Base-by-base conservation (phyloP, 1,284 basidiomycete species). In the Cystobasidium sp. region DNA sequence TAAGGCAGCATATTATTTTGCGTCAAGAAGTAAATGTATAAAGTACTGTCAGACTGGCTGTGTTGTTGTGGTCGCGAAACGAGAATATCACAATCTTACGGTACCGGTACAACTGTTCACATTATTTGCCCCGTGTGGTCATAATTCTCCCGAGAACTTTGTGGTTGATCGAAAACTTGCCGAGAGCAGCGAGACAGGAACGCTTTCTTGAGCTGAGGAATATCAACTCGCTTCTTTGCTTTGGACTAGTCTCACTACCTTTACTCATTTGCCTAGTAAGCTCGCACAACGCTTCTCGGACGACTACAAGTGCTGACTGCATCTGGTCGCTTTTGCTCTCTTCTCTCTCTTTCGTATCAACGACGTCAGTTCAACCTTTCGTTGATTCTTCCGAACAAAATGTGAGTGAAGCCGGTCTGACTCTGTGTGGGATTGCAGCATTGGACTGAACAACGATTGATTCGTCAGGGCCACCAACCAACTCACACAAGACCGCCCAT, bases 401-500 rank as follows among this genome's bases (percentile, higher is more conserved):
- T 59, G 56, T 59, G 43, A 59, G 56, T 43, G 56, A 24, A 59
- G 39, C 20, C 37, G 18, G 37, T n/a, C 31, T 31, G 31, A 5
- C 31, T 31, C 31, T 31, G 31, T 31, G 31, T 31, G 5, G 31
- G 5, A 31, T 31, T 31, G 31, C 31, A 2, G 5, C 31, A 31
- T 31, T 31, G 31, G 31, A 31, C 31, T 31, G 31, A 31, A 31
- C 31, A 31, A 31, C 31, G 12, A 12, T 12, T 49, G 3, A 3
- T n/a, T 1, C 53, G 3, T n/a, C 37, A 68, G 66, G 66, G 66
- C 66, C 1, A 68, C 66, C 39, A 41, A 68, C 66, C 43, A 43
- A 20, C 66, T 68, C 51, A 37, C 37, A 12, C 18, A 68, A 53
- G 66, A 68, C 55, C 49, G 55, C 16, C 66, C 66, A n/a, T 46